Conservation (phyloP, 352 stramenopile species). For the Globisporangium orthogonon region DNA sequence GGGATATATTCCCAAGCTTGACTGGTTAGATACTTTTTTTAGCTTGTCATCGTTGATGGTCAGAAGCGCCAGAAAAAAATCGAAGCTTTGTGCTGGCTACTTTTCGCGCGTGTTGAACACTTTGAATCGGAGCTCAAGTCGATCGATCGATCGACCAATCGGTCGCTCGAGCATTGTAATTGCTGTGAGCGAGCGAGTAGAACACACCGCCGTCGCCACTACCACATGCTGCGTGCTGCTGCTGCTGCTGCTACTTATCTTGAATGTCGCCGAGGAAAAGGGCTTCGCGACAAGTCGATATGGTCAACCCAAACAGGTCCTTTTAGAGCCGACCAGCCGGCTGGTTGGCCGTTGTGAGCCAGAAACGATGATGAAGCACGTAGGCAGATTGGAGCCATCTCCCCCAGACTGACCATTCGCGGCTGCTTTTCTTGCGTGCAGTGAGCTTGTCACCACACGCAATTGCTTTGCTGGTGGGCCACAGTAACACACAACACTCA, state of each 20-base stretch:
- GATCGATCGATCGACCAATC: too few species aligned
- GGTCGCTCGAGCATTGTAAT: too few species aligned
- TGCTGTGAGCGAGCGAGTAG: too few species aligned
- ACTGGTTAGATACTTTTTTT: neutral
- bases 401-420: neutral
- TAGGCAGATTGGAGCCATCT: neutral
- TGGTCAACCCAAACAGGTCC: too few species aligned
- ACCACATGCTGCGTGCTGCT: neutral
- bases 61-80: neutral
- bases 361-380: neutral
- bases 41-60: neutral
- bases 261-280: constrained; percentile 1
- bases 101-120: neutral
- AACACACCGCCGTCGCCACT: neutral
- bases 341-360: neutral
- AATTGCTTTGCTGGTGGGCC: too few species aligned
- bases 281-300: neutral
- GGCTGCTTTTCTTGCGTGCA: neutral
- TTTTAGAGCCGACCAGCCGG: too few species aligned
- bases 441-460: too few species aligned
- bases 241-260: neutral
- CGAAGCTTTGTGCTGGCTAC: neutral
- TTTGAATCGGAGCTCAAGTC: neutral
- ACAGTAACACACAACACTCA: too few species aligned
- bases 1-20: neutral